A percentile compares a stretch with the other conserved stretches of the same genome.
Evolutionary conservation across 768 basidiomycete genomes (phyloP).

Genomic region (Tulasnella calospora): DNA sequence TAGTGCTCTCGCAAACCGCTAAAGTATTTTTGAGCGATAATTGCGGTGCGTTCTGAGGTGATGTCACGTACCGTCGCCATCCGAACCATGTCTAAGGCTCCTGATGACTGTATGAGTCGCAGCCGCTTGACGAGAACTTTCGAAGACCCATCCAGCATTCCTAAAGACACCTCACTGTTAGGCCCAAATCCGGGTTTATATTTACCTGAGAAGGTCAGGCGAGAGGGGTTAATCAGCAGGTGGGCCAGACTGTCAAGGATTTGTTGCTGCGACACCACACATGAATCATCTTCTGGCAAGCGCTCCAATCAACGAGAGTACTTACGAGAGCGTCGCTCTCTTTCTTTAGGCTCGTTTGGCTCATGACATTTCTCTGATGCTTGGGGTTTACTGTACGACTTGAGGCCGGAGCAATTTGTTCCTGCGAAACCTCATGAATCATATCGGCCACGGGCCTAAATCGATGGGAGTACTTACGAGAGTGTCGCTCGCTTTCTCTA

Average conservation of each 20-base stretch:
- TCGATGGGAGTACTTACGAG: background rate
- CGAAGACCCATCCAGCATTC: background rate
- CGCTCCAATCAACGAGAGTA: background rate
- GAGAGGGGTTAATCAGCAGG: background rate
- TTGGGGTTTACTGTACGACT: too few species aligned
- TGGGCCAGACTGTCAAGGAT: background rate
- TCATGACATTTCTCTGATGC: too few species aligned
- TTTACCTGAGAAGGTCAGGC: background rate
- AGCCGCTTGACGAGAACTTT: background rate
- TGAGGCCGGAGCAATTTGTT: background rate
- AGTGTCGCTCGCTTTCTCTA: background rate
- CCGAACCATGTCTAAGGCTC: background rate
- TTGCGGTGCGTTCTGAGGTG: background rate
- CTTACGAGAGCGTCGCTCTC: background rate
- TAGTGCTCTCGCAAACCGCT: background rate
- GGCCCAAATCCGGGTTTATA: too few species aligned
- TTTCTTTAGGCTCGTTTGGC: too few species aligned
- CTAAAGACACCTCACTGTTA: background rate
- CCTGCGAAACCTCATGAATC: too few species aligned
- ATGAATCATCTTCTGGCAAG: background rate
- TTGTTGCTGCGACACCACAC: too few species aligned
- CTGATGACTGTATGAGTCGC: background rate
- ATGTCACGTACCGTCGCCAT: background rate
- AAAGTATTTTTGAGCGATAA: background rate
- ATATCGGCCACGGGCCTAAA: background rate